Evolutionary conservation across 371 early-diverging fungal genomes (phyloP), one percentile per base, ranked within the genome.

Genomic region (Parasitella parasitica): DNA sequence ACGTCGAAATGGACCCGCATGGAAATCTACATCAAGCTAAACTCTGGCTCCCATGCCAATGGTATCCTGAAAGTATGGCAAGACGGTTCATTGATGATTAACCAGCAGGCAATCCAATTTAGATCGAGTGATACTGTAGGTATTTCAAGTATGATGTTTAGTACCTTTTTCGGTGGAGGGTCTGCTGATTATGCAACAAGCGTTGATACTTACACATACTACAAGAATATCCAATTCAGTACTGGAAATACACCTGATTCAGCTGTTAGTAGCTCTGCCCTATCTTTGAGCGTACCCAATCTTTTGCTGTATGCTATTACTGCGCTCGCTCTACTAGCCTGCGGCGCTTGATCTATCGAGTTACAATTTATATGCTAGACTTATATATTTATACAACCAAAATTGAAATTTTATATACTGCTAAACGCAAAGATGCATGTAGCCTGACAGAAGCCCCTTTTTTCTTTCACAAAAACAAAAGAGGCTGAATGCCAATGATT

Each of bases 111-210:
- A 34, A 37, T 81, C 2, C 71, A 73, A 6, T 81, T 77, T 39
- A 69, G 60, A 59, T 62, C 41, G 39, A 71, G 43, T 20, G 55
- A 66, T 30, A 15, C 41, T 8, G 38, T 80, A 18, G 80, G 72
- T 11, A 65, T 80, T 2, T 68, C 70, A 53, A 76, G 65, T 57
- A 53, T 72, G 15, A 74, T 73, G 70, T 77, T 76, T 39, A 74
- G 67, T 28, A 73, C 80, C 4, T 84, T 84, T 70, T 84, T 86
- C 70, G 84, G 84, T 28, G 85, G 85, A 4, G 55, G 57, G 2
- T 66, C 75, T 18, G 7, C 27, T 2, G 59, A 59, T 35, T 86
- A 76, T 57, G 78, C 76, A 18, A 77, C 83, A 8, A 66, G 71
- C 6, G 64, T 72, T 1, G 73, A 77, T 48, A 74, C 74, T 0